Percentiles rank a stretch among this genome's conserved stretches.
Conservation (phyloP, 352 stramenopile species). For the Phytophthora melonis region DNA sequence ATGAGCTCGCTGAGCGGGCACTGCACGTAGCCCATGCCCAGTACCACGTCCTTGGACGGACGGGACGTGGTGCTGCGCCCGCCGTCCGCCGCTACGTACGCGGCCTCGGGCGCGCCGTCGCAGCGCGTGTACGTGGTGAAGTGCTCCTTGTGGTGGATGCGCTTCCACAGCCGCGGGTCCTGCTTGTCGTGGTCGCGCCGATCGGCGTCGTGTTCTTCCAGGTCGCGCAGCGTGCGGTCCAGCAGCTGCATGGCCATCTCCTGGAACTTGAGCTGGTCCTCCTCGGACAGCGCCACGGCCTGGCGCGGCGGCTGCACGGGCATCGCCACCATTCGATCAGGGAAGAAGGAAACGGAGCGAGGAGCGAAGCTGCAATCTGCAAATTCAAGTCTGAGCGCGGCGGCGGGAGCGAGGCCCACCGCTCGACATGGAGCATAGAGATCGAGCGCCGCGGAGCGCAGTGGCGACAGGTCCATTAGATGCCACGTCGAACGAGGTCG, state of each 20-base stretch:
- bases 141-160: conserved; percentile 39
- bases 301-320: conserved; percentile 29
- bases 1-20: conserved; percentile 57
- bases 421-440: neutral
- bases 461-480: neutral
- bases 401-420: neutral
- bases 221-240: conserved; percentile 43
- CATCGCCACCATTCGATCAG: conserved; percentile 24
- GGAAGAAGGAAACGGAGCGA: too few species aligned
- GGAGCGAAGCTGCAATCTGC: neutral
- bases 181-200: conserved; percentile 31
- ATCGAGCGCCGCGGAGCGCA: neutral
- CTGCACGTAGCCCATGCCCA: conserved; percentile 54
- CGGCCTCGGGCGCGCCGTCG: conserved; percentile 34
- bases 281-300: conserved; percentile 26
- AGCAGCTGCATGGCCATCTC: conserved; percentile 52
- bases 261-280: conserved; percentile 47
- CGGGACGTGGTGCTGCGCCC: conserved; percentile 36
- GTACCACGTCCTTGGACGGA: conserved; percentile 48
- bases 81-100: conserved; percentile 42
- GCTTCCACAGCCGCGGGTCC: conserved; percentile 47
- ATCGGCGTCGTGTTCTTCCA: conserved; percentile 48
- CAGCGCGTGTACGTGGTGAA: conserved; percentile 48
- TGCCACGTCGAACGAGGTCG: conserved; percentile 5
- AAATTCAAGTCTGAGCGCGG: conserved; percentile 34